These are phyloP conservation scores for Aspergillus baeticus DNA, from an alignment of 495 filamentous ascomycete genomes.

Conservation along the genomic window DNA sequence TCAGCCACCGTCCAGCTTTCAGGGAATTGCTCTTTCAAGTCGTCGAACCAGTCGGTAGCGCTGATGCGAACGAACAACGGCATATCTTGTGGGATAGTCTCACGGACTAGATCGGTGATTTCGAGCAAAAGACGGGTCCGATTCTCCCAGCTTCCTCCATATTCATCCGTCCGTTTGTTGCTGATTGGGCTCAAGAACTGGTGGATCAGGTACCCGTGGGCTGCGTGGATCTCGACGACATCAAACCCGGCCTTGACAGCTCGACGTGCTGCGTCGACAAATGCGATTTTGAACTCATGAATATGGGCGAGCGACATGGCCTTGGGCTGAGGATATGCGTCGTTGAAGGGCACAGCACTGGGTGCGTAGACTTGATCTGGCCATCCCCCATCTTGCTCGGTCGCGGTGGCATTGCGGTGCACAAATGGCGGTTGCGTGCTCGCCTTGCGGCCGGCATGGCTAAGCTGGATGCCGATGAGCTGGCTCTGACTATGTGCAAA, in stretches of 20 bases:
- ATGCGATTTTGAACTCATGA: constrained; percentile 13
- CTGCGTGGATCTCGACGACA: constrained; percentile 48
- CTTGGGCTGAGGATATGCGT: neutral
- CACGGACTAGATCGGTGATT: constrained; percentile 45
- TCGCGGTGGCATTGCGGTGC: constrained; percentile 25
- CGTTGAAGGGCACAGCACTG: constrained; percentile 41
- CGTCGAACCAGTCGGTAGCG: constrained; percentile 52
- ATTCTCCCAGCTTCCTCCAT: constrained; percentile 56
- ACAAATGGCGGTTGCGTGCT: constrained; percentile 56
- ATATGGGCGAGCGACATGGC: neutral
- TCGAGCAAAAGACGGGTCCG: constrained; percentile 50
- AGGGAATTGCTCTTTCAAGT: constrained; percentile 31
- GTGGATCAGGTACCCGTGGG: constrained; percentile 59
- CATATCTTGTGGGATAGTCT: constrained; percentile 52
- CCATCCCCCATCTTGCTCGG: constrained; percentile 57
- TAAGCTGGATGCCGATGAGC: constrained; percentile 63
- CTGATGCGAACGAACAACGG: constrained; percentile 58
- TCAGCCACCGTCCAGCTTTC: constrained; percentile 53
- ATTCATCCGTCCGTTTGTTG: constrained; percentile 55
- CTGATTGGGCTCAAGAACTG: constrained; percentile 58
- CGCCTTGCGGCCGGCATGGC: constrained; percentile 66
- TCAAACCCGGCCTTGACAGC: constrained; percentile 49
- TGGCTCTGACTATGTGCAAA: constrained; percentile 54
- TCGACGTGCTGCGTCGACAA: constrained; percentile 44
- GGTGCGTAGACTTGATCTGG: constrained; percentile 57